Evolutionary conservation across 2,329 filamentous ascomycete species (phyloP).

Genomic region (Zalaria sp.): DNA sequence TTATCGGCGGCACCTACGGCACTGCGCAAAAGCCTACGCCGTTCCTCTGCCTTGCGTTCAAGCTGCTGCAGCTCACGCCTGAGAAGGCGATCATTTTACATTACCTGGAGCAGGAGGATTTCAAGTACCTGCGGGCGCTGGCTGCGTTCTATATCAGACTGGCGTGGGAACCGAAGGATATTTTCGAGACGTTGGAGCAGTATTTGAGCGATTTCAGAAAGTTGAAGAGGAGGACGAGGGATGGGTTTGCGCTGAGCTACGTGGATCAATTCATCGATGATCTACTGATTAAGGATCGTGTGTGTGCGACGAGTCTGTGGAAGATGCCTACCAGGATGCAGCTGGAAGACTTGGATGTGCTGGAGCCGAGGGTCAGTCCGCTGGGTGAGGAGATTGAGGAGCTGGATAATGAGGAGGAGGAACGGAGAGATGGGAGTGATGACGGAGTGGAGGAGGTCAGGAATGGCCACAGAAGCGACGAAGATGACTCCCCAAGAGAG

Average conservation of each 20-base stretch:
- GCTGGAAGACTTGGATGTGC: constrained; percentile 74
- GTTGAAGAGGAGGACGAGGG: constrained; percentile 59
- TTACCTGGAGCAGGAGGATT: constrained; percentile 60
- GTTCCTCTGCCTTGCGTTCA: constrained; percentile 89
- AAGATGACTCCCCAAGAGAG: not conserved
- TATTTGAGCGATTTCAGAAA: constrained; percentile 73
- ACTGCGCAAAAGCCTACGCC: constrained; percentile 74
- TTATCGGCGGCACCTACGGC: constrained; percentile 80
- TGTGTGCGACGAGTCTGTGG: constrained; percentile 85
- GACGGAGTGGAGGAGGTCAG: constrained; percentile 10
- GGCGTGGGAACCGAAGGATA: constrained; percentile 67
- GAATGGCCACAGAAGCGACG: constrained; percentile 5
- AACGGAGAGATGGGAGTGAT: constrained; percentile 12
- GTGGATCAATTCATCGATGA: constrained; percentile 94
- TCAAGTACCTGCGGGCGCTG: constrained; percentile 72
- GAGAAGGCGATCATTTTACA: constrained; percentile 63
- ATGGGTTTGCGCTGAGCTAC: constrained; percentile 61
- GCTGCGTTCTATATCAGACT: constrained; percentile 89
- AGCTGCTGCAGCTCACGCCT: constrained; percentile 78
- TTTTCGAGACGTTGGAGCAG: constrained; percentile 70
- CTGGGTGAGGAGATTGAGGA: constrained; percentile 64
- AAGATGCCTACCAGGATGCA: constrained; percentile 73
- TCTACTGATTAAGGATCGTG: constrained; percentile 70
- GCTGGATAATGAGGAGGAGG: constrained; percentile 40
- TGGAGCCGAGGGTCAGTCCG: constrained; percentile 76